Base-by-base conservation (phyloP, 768 basidiomycete species). In the Amanita molliuscula region DNA sequence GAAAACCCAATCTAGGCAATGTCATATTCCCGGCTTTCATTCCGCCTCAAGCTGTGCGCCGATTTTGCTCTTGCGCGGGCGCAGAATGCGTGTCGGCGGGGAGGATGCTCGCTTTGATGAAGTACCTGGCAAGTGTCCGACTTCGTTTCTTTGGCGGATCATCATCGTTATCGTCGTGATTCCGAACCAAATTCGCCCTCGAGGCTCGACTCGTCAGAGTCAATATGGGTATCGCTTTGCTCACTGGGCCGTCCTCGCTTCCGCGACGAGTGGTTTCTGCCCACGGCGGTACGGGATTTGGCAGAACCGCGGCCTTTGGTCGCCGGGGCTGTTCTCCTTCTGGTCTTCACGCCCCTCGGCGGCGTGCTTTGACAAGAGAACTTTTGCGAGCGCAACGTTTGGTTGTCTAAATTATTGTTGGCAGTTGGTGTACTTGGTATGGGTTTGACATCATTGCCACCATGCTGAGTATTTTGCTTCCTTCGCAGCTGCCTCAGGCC, bases 1-100 rank as follows among this genome's bases (percentile, higher is more conserved):
- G n/a, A n/a, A n/a, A n/a, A n/a, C n/a, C n/a, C n/a, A n/a, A n/a
- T n/a, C n/a, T n/a, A n/a, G n/a, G n/a, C n/a, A n/a, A n/a, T n/a
- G n/a, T n/a, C n/a, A n/a, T n/a, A n/a, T 63, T 82, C 81, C 59
- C 61, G 60, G 11, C 54, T 72, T 71, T 54, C 59, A 62, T 58
- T 80, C 79, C 60, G 73, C 70, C 58, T 71, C 63, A 31, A 74
- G 50, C 57, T 74, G 67, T 40, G 71, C 70, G 44, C 69, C 63
- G 45, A 68, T 76, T 66, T 83, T 88, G 52, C 70, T 62, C 23
- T 59, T 60, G 29, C 85, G 76, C 41, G 82, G 75, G 23, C 86
- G 74, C 54, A 87, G 68, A 31, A 58, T 46, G 29, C 53, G 43
- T 23, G 51, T 40, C 35, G 58, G 44, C 16, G 48, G 33, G 45